These are phyloP conservation scores for Globomyces pollinis-pini DNA, from an alignment of 192 early-diverging fungal species.

Conservation along the genomic window DNA sequence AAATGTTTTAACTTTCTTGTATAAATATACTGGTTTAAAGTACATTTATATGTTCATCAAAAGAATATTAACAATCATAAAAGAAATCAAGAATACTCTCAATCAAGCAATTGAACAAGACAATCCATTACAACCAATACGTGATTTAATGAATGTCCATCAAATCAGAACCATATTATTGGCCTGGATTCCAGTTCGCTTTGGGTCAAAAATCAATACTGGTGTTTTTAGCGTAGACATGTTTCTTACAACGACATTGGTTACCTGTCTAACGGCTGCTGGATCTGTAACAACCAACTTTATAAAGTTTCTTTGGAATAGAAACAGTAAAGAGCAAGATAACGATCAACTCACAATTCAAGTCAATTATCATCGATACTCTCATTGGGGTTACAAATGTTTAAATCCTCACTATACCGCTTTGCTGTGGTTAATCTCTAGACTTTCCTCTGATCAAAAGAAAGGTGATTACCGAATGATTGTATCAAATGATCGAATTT, in stretches of 20 bases:
- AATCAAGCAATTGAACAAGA: conserved; percentile 1
- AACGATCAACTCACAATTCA: conserved; percentile 11
- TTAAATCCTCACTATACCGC: neutral
- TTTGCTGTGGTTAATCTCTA: neutral
- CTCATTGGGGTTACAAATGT: neutral
- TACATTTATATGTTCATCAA: too few relatives aligned
- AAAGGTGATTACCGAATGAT: conserved; percentile 5
- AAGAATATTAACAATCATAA: too few relatives aligned
- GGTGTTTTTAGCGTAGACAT: conserved; percentile 35
- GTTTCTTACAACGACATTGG: conserved; percentile 26
- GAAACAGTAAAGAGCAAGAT: neutral
- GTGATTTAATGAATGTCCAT: neutral
- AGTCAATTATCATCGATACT: neutral
- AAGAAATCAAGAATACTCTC: neutral
- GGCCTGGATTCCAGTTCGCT: conserved; percentile 21
- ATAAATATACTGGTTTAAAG: too few relatives aligned
- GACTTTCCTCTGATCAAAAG: neutral
- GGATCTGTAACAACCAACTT: conserved; percentile 12
- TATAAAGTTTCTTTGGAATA: neutral
- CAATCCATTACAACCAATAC: conserved; percentile 9
- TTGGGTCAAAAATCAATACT: conserved; percentile 15
- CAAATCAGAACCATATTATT: conserved; percentile 16
- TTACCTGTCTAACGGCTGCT: conserved; percentile 16
- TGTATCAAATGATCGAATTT: conserved; percentile 22
- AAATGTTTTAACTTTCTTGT: too few relatives aligned